These are phyloP conservation scores for Eucalyptus guilfoylei DNA, from an alignment of 345 rosid genomes.

Conservation along the genomic window DNA sequence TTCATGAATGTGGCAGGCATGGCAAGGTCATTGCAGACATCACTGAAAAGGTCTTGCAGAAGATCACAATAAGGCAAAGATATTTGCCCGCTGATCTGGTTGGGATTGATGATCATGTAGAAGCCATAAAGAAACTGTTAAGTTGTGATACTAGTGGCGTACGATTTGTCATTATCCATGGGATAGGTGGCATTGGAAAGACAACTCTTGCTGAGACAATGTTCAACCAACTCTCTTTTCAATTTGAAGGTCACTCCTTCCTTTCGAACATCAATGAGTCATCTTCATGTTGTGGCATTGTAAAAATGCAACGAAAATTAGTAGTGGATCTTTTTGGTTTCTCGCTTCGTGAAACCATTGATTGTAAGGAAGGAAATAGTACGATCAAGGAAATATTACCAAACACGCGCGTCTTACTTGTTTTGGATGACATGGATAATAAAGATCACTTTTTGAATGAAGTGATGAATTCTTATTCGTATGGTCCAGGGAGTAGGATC, in stretches of 20 bases:
- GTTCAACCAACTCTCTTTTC: no score
- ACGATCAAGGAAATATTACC: background rate
- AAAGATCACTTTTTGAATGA: background rate
- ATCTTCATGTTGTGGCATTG: no score
- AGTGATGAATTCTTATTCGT: no score
- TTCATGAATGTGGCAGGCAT: background rate
- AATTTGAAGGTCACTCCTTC: no score
- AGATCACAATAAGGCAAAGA: background rate
- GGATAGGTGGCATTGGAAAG: no score
- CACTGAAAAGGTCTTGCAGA: background rate
- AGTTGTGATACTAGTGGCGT: background rate
- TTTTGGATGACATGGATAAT: background rate
- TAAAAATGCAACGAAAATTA: no score
- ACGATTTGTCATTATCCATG: no score
- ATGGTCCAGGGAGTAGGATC: no score
- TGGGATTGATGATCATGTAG: background rate
- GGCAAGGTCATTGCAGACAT: background rate
- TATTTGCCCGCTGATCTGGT: background rate
- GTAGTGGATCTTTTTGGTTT: no score
- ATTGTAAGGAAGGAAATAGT: background rate
- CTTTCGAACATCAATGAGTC: no score
- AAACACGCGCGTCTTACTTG: background rate
- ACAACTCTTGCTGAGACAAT: no score
- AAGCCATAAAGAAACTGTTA: background rate
- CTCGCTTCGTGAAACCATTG: background rate